Evolutionary conservation across 768 basidiomycete genomes (phyloP), one percentile per base, ranked within the genome.

Genomic region (Tylopilus balloui): DNA sequence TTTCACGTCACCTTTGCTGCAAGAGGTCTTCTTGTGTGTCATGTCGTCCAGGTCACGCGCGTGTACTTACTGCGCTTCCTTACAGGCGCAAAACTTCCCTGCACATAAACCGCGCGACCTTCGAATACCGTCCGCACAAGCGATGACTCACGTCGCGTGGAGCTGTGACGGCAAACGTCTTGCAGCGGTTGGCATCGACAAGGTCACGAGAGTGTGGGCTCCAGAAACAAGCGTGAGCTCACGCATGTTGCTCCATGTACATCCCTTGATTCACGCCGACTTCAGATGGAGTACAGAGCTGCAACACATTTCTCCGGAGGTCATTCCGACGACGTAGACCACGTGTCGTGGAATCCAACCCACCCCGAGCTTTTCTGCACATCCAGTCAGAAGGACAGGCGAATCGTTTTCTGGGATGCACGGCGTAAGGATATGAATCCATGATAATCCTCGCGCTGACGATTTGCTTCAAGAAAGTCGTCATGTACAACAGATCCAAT

Each of bases 351-450:
- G 88, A 88, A 88, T 62, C 88, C 88, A 1, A 86, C 84, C 3
- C 88, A 91, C 56, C 86, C 88, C 4, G 88, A 90, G 32, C 68
- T 89, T 14, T 88, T 92, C 60, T 88, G 84, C 52, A 83, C 88
- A 0, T 87, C 86, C 14, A 83, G 88, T 56, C 80, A 83, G 61
- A 84, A 79, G 58, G 88, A 92, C 56, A 74, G 81, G 54, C 73
- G 79, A 21, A 76, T 91, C 23, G 83, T 85, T 2, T 90, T 89
- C 59, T 92, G 88, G 87, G 88, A 92, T 63, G 85, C 86, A 15
- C 73, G 88, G 65, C 87, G 88, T 91, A 69, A 54, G 80, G 69
- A 42, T 3, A 10, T 19, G 2, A 4, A 36, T n/a, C n/a, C 9
- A 15, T 8, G 29, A 14, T 6, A 11, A 15, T 27, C 28, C 10